Evolutionary conservation across 495 filamentous ascomycete genomes (phyloP).

Genomic region (Podospora didyma): DNA sequence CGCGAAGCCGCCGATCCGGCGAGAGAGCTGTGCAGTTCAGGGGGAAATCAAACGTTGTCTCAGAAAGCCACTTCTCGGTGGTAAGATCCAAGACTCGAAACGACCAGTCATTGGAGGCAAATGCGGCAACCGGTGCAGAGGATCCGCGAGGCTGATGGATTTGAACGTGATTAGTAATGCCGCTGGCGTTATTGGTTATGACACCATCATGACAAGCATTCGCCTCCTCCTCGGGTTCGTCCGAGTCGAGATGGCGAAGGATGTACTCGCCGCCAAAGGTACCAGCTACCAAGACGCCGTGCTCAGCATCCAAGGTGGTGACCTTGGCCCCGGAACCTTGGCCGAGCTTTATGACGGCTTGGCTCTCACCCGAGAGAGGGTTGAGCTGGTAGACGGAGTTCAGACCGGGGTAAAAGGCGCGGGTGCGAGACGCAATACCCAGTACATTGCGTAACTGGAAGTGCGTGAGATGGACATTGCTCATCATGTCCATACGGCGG

Average conservation of each 20-base stretch:
- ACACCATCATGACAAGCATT: constrained; percentile 59
- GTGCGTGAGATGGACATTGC: constrained; percentile 65
- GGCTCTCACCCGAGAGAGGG: constrained; percentile 41
- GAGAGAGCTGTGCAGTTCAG: constrained; percentile 84
- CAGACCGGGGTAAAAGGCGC: constrained; percentile 69
- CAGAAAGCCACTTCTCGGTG: constrained; percentile 60
- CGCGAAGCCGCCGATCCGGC: constrained; percentile 73
- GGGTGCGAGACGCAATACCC: constrained; percentile 65
- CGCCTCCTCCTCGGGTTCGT: constrained; percentile 33
- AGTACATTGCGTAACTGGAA: constrained; percentile 89
- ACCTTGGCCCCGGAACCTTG: constrained; percentile 50
- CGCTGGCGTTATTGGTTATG: constrained; percentile 63
- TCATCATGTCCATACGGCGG: constrained; percentile 62
- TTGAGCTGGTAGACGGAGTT: constrained; percentile 55
- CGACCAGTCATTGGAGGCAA: constrained; percentile 78
- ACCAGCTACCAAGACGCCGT: constrained; percentile 71
- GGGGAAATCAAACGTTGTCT: constrained; percentile 58
- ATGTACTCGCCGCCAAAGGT: constrained; percentile 81
- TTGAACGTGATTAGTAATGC: constrained; percentile 86
- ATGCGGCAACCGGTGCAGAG: constrained; percentile 62
- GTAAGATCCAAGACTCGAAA: constrained; percentile 72
- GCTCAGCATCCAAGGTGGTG: constrained; percentile 65
- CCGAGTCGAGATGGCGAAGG: constrained; percentile 50
- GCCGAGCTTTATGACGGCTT: constrained; percentile 60
- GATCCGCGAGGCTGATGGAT: constrained; percentile 58